Evolutionary conservation across 2,329 filamentous ascomycete genomes (phyloP).

Genomic region (Fusarium penzigii): DNA sequence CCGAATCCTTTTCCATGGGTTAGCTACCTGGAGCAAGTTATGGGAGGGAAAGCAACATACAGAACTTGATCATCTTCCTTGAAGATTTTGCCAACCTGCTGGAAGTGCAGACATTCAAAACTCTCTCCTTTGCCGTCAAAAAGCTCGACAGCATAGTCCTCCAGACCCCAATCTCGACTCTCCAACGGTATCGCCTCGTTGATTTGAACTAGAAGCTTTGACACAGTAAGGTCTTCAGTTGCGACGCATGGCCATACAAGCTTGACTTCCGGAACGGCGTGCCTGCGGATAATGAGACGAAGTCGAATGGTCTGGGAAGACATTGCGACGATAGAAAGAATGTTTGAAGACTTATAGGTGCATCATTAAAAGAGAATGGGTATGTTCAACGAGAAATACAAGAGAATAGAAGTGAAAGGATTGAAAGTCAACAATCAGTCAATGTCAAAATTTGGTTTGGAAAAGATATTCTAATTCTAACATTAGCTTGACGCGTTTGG

Average conservation of each 20-base stretch:
- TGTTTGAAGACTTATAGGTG: constrained; percentile 5
- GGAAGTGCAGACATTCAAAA: constrained; percentile 89
- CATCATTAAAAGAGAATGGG: constrained; percentile 12
- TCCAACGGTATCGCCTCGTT: constrained; percentile 83
- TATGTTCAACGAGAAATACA: background rate
- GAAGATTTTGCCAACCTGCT: constrained; percentile 67
- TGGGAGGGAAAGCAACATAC: constrained; percentile 48
- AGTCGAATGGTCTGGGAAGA: constrained; percentile 60
- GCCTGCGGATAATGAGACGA: constrained; percentile 70
- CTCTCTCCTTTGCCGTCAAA: constrained; percentile 52
- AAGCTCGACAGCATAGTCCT: constrained; percentile 86
- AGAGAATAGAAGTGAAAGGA: background rate
- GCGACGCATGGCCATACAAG: constrained; percentile 69
- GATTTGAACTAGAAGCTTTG: constrained; percentile 74
- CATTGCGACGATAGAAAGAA: constrained; percentile 23
- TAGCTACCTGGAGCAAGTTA: constrained; percentile 7
- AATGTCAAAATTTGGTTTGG: background rate
- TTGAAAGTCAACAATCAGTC: background rate
- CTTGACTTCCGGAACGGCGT: constrained; percentile 70
- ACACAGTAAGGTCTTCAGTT: constrained; percentile 65
- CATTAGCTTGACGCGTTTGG: constrained; percentile 12
- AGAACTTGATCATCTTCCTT: constrained; percentile 83
- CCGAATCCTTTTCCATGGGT: constrained; percentile 61
- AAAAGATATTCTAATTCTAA: background rate
- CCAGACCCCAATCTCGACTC: constrained; percentile 77